These are phyloP conservation scores for Rosa hybrid DNA, from an alignment of 331 rosid genomes.

Conservation along the genomic window DNA sequence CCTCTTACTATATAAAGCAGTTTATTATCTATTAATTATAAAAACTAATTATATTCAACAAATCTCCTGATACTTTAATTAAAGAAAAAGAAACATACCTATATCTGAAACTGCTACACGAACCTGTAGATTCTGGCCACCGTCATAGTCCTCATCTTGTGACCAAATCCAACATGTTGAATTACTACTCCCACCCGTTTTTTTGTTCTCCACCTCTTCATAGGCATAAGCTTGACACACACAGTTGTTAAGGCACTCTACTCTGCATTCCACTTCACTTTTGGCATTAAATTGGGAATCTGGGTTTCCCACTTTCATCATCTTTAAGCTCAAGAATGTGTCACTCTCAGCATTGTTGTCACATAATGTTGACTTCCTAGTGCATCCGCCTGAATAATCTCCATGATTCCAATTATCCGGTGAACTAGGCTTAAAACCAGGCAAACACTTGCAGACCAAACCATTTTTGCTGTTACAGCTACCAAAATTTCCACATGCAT, in stretches of 20 bases:
- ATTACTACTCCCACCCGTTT: conserved; percentile 27
- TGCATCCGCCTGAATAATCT: conserved; percentile 68
- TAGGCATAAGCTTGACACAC: conserved; percentile 71
- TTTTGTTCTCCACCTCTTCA: conserved; percentile 31
- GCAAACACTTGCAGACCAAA: conserved; percentile 67
- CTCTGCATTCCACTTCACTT: conserved; percentile 54
- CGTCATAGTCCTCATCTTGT: conserved; percentile 63
- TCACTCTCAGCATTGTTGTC: conserved; percentile 39
- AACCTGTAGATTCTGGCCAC: conserved; percentile 52
- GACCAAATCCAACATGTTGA: conserved; percentile 73
- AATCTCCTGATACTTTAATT: background rate
- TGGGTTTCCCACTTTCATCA: conserved; percentile 78
- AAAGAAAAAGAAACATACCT: conserved; percentile 42
- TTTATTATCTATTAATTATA: background rate
- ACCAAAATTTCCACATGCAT: conserved; percentile 75
- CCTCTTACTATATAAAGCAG: background rate
- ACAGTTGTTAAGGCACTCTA: conserved; percentile 74
- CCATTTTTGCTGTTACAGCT: conserved; percentile 61
- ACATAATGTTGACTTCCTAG: conserved; percentile 56
- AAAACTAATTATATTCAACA: background rate
- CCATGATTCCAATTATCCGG: conserved; percentile 49
- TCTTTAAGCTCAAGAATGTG: conserved; percentile 55
- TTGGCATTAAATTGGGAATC: conserved; percentile 72
- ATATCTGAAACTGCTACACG: conserved; percentile 59
- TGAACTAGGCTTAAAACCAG: conserved; percentile 64